Conservation (phyloP, 371 early-diverging fungal genomes). For the Rhizopus arrhizus region DNA sequence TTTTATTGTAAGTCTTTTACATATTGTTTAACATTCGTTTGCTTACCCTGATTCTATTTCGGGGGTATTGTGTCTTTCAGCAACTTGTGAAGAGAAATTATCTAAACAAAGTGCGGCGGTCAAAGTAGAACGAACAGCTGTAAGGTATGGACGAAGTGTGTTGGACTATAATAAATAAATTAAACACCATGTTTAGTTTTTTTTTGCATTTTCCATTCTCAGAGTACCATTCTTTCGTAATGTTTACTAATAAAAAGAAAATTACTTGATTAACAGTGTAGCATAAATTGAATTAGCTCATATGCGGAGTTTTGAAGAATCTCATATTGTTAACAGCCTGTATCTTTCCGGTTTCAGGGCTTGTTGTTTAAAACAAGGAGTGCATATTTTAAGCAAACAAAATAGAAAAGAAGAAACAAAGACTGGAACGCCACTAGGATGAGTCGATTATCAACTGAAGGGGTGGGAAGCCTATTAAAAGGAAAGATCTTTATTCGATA, state of each 20-base stretch:
- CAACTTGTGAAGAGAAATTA: conserved; percentile 96
- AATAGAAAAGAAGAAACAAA: neutral
- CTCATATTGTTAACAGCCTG: neutral
- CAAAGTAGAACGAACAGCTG: conserved; percentile 91
- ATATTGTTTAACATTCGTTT: neutral
- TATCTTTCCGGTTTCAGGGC: neutral
- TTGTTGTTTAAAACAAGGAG: neutral
- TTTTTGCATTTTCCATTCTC: conserved; percentile 4
- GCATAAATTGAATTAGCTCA: neutral
- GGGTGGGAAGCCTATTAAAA: neutral
- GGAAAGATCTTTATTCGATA: neutral
- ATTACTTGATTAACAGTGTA: neutral
- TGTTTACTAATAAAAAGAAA: neutral
- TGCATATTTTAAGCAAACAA: neutral
- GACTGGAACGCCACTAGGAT: neutral
- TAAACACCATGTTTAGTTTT: neutral
- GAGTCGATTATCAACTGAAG: neutral
- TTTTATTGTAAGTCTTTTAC: neutral
- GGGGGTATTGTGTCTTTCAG: conserved; percentile 97
- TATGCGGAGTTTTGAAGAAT: neutral
- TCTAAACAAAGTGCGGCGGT: conserved; percentile 95
- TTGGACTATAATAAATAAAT: conserved; percentile 73
- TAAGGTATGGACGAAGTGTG: conserved; percentile 94
- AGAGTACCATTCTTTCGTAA: conserved; percentile 9
- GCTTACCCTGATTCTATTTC: conserved; percentile 93